These are phyloP conservation scores for Litchi chinensis DNA, from an alignment of 345 rosid species.

Conservation along the genomic window DNA sequence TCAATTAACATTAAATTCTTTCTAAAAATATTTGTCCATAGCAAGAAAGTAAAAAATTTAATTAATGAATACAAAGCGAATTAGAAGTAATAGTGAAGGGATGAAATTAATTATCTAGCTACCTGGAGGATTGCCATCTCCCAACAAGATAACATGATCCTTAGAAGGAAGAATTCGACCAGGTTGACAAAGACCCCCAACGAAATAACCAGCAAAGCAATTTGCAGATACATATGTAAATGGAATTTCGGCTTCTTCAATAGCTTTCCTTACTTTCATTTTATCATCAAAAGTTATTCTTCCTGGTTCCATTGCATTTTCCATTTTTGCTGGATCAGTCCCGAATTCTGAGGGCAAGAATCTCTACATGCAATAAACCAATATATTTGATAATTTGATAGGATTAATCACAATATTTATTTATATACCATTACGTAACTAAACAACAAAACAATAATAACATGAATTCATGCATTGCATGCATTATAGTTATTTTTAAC, in stretches of 20 bases:
- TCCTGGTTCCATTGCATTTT: constrained; percentile 56
- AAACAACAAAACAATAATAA: no score
- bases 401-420: no score
- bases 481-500: no score
- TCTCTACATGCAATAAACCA: constrained; percentile 34
- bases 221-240: constrained; percentile 54
- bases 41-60: no score
- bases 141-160: constrained; percentile 41
- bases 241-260: constrained; percentile 50
- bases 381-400: no score
- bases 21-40: no score
- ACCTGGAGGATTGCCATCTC: constrained; percentile 45
- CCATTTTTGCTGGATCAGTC: constrained; percentile 53
- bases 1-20: no score
- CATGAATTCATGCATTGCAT: no score
- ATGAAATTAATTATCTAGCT: no score
- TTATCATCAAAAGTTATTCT: constrained; percentile 58
- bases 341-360: constrained; percentile 66
- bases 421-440: no score
- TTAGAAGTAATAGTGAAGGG: no score
- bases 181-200: constrained; percentile 58
- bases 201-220: constrained; percentile 62
- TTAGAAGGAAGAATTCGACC: constrained; percentile 52
- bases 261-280: constrained; percentile 54
- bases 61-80: no score